Conservation (phyloP, 2,329 filamentous ascomycete species). For the Aspergillus costaricaensis region DNA sequence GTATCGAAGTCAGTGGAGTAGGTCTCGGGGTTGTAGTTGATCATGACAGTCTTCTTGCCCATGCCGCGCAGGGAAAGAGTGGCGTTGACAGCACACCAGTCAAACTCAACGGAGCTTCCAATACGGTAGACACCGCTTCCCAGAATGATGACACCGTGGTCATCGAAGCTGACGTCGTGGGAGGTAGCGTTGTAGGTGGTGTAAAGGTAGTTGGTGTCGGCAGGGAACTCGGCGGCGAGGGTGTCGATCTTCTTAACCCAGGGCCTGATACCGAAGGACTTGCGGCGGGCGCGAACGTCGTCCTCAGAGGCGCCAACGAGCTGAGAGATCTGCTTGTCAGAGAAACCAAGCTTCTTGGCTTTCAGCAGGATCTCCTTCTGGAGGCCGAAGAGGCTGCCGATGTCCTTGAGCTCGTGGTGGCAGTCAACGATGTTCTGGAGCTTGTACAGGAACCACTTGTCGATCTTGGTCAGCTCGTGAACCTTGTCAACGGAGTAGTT, state of each 20-base stretch:
- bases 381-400: conserved; percentile 78
- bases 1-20: conserved; percentile 81
- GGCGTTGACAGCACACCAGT: conserved; percentile 95
- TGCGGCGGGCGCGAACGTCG: conserved; percentile 80
- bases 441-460: conserved; percentile 99
- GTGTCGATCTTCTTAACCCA: conserved; percentile 99
- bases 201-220: conserved; percentile 92
- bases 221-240: conserved; percentile 92
- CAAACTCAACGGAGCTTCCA: conserved; percentile 95
- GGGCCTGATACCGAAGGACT: conserved; percentile 83
- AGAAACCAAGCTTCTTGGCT: conserved; percentile 98
- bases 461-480: conserved; percentile 95
- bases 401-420: conserved; percentile 79
- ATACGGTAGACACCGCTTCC: conserved; percentile 97
- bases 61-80: conserved; percentile 79
- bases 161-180: conserved; percentile 91
- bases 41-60: conserved; percentile 97
- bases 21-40: conserved; percentile 89
- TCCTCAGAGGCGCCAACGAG: conserved; percentile 86
- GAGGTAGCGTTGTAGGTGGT: conserved; percentile 96
- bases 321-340: conserved; percentile 88
- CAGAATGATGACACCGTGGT: conserved; percentile 84
- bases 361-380: conserved; percentile 86
- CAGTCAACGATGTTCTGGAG: conserved; percentile 95
- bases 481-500: conserved; percentile 90